Evolutionary conservation across 495 filamentous ascomycete genomes (phyloP).

Genomic region (Margaritispora aquatica): DNA sequence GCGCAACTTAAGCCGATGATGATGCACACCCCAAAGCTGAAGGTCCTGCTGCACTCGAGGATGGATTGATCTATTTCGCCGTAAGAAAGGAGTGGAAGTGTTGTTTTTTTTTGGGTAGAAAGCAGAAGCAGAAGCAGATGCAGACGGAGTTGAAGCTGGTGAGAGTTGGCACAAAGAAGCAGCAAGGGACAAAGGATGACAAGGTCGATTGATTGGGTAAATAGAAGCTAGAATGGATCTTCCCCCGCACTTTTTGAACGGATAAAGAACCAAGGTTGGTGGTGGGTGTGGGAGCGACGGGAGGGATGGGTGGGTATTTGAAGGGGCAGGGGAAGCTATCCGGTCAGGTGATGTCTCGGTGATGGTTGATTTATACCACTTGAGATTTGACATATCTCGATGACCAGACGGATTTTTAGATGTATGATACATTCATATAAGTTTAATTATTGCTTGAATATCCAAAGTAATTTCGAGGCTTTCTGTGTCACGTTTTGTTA

Average conservation of each 20-base stretch:
- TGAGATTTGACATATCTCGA: no score
- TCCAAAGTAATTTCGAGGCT: no score
- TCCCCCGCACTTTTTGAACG: constrained; percentile 18
- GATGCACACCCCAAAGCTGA: no score
- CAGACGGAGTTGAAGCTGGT: background rate
- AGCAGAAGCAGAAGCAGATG: no score
- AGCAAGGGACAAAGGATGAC: background rate
- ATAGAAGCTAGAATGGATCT: background rate
- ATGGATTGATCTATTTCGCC: background rate
- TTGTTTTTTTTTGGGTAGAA: background rate
- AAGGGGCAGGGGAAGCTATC: background rate
- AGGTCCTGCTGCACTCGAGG: no score
- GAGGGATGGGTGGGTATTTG: background rate
- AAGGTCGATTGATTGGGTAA: constrained; percentile 9
- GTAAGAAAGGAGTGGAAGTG: background rate
- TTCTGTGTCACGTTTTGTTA: no score
- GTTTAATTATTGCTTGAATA: no score
- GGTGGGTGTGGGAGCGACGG: background rate
- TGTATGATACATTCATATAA: no score
- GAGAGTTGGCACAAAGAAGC: background rate
- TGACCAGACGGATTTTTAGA: no score
- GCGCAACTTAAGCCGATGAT: no score
- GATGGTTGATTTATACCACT: background rate
- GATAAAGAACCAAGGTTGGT: no score
- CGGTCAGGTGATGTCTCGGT: background rate